Evolutionary conservation across 1,284 basidiomycete genomes (phyloP).

Genomic region (Albatrellus sp.): DNA sequence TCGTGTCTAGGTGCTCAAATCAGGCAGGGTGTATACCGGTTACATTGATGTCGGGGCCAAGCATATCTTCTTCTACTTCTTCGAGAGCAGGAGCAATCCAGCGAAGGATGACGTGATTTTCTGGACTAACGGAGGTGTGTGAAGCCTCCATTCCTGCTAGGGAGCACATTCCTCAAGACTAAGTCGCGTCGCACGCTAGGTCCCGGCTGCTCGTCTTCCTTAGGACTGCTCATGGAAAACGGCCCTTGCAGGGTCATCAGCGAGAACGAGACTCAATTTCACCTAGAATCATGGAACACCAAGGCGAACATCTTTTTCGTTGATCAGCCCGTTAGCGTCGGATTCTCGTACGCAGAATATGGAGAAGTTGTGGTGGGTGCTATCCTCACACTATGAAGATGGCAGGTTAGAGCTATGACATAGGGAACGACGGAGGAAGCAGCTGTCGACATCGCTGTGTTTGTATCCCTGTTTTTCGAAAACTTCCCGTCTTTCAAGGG

Average conservation of each 20-base stretch:
- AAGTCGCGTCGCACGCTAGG: slow-evolving; percentile 17
- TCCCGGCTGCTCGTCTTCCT: slow-evolving; percentile 40
- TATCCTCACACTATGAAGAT: background rate
- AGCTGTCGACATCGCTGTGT: slow-evolving; percentile 54
- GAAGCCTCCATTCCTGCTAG: too few relatives aligned
- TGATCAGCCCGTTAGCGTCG: slow-evolving; percentile 53
- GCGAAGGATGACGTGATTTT: slow-evolving; percentile 53
- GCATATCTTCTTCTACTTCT: slow-evolving; percentile 50
- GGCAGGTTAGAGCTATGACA: too few relatives aligned
- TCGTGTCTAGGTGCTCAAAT: background rate
- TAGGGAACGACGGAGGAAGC: slow-evolving; percentile 34
- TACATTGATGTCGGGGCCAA: slow-evolving; percentile 22
- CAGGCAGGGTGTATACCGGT: slow-evolving; percentile 12
- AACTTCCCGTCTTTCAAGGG: slow-evolving; percentile 58
- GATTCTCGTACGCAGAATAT: slow-evolving; percentile 64
- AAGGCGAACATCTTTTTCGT: slow-evolving; percentile 63
- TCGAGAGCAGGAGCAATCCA: slow-evolving; percentile 65
- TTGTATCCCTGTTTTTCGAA: slow-evolving; percentile 65
- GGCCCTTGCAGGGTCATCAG: slow-evolving; percentile 42
- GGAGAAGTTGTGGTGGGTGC: slow-evolving; percentile 45
- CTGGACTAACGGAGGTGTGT: slow-evolving; percentile 51
- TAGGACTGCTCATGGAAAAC: slow-evolving; percentile 57
- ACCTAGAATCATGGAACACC: slow-evolving; percentile 55
- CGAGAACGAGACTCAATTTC: slow-evolving; percentile 30
- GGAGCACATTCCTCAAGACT: background rate